Percentiles rank a stretch among this genome's conserved stretches.
Conservation (phyloP, 371 early-diverging fungal genomes). For the Rhizomucor pusillus region DNA sequence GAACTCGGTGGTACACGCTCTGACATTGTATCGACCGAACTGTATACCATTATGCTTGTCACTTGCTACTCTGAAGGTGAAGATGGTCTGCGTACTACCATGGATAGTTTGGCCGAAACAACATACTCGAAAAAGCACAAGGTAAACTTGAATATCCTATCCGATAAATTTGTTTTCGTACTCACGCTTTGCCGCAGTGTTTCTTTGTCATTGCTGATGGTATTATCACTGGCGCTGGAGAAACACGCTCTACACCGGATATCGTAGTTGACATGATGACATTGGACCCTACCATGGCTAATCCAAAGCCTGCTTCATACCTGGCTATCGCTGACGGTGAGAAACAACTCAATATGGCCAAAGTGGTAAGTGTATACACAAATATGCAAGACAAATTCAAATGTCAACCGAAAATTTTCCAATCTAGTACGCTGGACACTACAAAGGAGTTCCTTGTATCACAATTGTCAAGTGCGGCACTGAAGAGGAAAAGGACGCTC, state of each 20-base stretch:
- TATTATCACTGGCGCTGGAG: conserved; percentile 49
- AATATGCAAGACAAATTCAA: background rate
- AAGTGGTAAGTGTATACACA: conserved; percentile 52
- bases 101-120: conserved; percentile 80
- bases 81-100: conserved; percentile 73
- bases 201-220: conserved; percentile 42
- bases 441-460: conserved; percentile 82
- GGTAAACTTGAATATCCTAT: conserved; percentile 9
- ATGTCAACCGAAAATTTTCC: background rate
- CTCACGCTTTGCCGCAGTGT: background rate
- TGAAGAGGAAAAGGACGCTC: conserved; percentile 57
- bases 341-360: conserved; percentile 91
- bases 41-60: conserved; percentile 58
- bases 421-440: conserved; percentile 83
- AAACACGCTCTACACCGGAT: conserved; percentile 65
- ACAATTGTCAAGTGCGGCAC: conserved; percentile 92
- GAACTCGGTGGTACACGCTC: conserved; percentile 15
- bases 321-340: conserved; percentile 90
- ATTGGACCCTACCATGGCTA: conserved; percentile 51
- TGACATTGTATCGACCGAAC: conserved; percentile 41
- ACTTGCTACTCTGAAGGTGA: conserved; percentile 81
- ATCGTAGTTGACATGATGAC: conserved; percentile 73
- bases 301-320: conserved; percentile 70
- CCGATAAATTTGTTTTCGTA: no score
- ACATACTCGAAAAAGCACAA: conserved; percentile 55